Evolutionary conservation across 225 moss, liverwort and hornwort species (phyloP), one percentile per base, ranked within the genome.

Genomic region (Polytrichum formosum): DNA sequence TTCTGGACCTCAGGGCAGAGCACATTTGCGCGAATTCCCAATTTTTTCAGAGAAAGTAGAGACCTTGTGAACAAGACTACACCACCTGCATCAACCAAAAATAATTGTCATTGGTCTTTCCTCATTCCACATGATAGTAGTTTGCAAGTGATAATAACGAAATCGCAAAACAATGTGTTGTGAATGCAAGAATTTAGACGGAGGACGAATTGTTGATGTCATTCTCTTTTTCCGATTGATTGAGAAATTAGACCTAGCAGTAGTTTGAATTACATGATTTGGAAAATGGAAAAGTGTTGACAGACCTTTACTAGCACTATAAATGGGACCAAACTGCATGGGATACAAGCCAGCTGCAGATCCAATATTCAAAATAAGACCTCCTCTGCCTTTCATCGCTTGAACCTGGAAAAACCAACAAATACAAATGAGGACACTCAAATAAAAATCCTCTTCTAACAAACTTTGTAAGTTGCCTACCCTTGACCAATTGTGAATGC

Each of bases 271-370:
- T 61, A 4, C 6, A 61, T 26, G 7, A 22, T 26, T 7, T 59
- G 20, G 20, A 59, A 23, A n/a, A 22, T 3, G 13, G 59, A n/a
- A 61, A 21, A 26, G 17, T 22, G 7, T n/a, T 26, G 10, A 7
- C 64, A 55, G 70, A 90, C 89, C 86, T 87, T 90, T 90, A n/a
- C 79, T 70, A 28, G 73, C 79, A 7, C 81, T 56, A 53, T 90
- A 90, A 23, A 90, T 73, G 46, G 86, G 82, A 63, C 55, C 19
- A 23, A 1, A 8, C 5, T 1, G 1, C 16, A 63, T 61, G 2
- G 90, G 90, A 82, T 84, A 84, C 20, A 90, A 84, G 73, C 90
- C 90, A 46, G 90, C 73, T 30, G 90, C 90, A 7, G 90, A 90
- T 31, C 65, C 79, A 6, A 84, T 33, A 68, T 90, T 90, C 20